Base-by-base conservation (phyloP, 345 rosid species). In the Heritiera fomes region DNA sequence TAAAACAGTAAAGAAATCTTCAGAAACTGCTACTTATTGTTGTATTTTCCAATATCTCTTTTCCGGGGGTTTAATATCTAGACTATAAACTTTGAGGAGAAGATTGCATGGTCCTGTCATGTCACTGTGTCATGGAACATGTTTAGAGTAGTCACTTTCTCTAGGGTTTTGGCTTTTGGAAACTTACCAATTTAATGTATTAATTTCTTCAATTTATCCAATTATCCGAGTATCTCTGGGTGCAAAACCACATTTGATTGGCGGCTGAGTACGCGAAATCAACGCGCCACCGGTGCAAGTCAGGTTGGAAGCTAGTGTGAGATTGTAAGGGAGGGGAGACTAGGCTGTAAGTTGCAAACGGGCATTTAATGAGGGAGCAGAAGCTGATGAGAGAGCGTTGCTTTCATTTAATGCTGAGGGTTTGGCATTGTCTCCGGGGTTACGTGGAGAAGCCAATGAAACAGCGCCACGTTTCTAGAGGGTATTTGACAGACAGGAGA, bases 341-440 rank as follows among this genome's bases (percentile, higher is more conserved):
- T 46, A 68, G 58, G 18, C 32, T 69, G 55, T 68, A 43, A 45
- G 34, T 68, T 68, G 53, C 17, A 47, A 47, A 12, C 2, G 40
- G 56, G 79, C 86, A 86, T 65, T 88, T 60, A 87, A 84, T 84
- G 87, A 79, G 71, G 3, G 49, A 18, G 69, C 87, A 83, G 87
- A 73, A 38, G 78, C 75, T 80, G 84, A 73, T 81, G 80, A 81
- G 68, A 38, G 81, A 73, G 77, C 15, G 83, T 80, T 70, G 61
- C 60, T 78, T 13, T 84, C 82, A 83, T 84, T 86, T 47, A 84
- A 84, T 76, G 87, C 80, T 0, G 0, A 23, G 65, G 66, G 7
- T 52, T 78, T 73, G 83, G 77, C 75, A 0, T 67, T 63, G 73
- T 53, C 75, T 64, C 9, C 1, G 2, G 3, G 75, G 38, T 69